A percentile compares a stretch with the other conserved stretches of the same genome.
Conservation (phyloP, 106 monocot species). For the Hemerocallis citrina region DNA sequence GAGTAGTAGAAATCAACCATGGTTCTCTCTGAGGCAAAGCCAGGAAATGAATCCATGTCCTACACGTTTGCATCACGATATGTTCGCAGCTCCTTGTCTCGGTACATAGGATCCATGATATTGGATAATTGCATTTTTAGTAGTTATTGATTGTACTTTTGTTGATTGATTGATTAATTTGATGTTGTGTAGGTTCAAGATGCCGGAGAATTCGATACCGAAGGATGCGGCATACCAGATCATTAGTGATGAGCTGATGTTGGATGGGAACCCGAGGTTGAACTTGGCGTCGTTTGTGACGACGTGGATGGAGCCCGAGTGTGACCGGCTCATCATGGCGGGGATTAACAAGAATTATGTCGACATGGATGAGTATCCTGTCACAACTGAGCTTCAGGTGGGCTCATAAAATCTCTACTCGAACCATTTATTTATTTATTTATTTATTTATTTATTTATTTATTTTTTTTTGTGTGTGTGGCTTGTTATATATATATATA, state of each 20-base stretch:
- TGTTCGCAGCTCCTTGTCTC: too few species aligned
- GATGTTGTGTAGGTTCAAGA: slow-evolving; percentile 27
- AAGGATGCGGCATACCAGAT: slow-evolving; percentile 57
- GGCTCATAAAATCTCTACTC: not conserved
- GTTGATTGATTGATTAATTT: too few species aligned
- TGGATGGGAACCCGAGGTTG: slow-evolving; percentile 63
- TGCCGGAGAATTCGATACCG: slow-evolving; percentile 48
- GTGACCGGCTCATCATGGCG: slow-evolving; percentile 48
- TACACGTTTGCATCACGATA: too few species aligned
- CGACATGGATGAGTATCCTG: slow-evolving; percentile 79
- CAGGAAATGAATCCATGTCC: too few species aligned
- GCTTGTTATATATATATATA: too few species aligned
- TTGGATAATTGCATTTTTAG: too few species aligned
- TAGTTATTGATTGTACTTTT: too few species aligned
- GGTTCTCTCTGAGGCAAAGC: too few species aligned
- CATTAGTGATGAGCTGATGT: slow-evolving; percentile 58
- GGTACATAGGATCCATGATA: too few species aligned
- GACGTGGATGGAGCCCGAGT: slow-evolving; percentile 73
- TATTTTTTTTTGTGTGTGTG: too few species aligned
- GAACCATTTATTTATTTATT: not conserved
- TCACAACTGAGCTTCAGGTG: slow-evolving; percentile 68
- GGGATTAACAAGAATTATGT: slow-evolving; percentile 61
- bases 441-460: too few species aligned
- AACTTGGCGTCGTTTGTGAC: slow-evolving; percentile 69
- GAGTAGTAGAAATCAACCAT: too few species aligned